Evolutionary conservation across 306 rosid genomes (phyloP).

Genomic region (Pterocarpus macrocarpus): DNA sequence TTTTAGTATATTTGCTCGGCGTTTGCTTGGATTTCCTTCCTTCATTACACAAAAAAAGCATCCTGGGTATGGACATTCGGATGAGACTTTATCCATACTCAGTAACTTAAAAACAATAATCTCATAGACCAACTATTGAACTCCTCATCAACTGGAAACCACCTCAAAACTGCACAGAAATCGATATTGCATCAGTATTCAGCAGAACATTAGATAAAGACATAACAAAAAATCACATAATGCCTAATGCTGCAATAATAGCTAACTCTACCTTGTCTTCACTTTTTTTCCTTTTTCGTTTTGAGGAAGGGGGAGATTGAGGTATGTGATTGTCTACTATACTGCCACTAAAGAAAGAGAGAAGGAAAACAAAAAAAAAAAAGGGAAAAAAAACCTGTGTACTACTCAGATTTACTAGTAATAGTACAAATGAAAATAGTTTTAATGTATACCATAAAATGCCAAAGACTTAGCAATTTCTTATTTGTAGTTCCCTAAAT

Average conservation of each 20-base stretch:
- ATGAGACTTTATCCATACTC: constrained; percentile 83
- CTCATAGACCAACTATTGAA: constrained; percentile 45
- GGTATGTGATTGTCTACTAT: too few species aligned
- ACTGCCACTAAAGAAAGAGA: too few species aligned
- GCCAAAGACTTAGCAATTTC: too few species aligned
- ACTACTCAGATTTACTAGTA: too few species aligned
- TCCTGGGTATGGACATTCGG: constrained; percentile 98
- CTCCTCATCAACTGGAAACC: constrained; percentile 49
- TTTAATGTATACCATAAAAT: too few species aligned
- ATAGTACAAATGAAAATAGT: too few species aligned
- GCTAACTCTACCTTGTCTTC: neutral
- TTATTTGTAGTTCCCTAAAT: too few species aligned
- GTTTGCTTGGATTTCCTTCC: constrained; percentile 96
- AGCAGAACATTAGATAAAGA: constrained; percentile 16
- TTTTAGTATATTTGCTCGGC: constrained; percentile 86
- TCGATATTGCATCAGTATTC: constrained; percentile 27
- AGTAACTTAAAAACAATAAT: constrained; percentile 41
- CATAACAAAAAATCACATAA: constrained; percentile 4
- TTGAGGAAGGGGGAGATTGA: too few species aligned
- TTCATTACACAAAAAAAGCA: constrained; percentile 99
- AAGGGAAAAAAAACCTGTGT: too few species aligned
- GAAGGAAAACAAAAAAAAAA: too few species aligned
- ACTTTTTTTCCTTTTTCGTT: too few species aligned
- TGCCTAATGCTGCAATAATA: neutral
- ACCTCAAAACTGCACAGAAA: constrained; percentile 53